These are phyloP conservation scores for Starmerella riodocensis DNA, from an alignment of 805 yeast genomes.

Conservation along the genomic window DNA sequence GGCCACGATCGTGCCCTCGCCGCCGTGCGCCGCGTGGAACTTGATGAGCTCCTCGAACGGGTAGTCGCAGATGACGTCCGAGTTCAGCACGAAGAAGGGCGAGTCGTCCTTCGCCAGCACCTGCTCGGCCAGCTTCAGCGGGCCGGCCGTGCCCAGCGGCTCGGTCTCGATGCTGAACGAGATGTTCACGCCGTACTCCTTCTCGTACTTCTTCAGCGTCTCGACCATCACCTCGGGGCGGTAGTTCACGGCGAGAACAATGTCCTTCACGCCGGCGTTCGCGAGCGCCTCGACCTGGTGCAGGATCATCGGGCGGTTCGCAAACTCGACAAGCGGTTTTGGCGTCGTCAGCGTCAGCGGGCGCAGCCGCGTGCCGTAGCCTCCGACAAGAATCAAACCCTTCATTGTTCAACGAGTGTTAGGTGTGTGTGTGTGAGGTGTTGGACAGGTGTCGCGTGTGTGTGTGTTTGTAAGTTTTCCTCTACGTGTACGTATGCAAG, in stretches of 20 bases:
- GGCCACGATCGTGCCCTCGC: constrained; percentile 96
- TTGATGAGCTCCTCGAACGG: constrained; percentile 86
- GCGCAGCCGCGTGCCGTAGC: constrained; percentile 99
- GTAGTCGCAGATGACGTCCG: constrained; percentile 97
- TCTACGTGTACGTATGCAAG: not conserved
- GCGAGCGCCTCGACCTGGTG: constrained; percentile 98
- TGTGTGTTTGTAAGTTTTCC: not conserved
- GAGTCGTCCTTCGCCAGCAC: constrained; percentile 86
- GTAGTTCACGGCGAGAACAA: constrained; percentile 96
- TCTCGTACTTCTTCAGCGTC: constrained; percentile 85
- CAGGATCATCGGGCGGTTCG: constrained; percentile 96
- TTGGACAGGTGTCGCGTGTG: not conserved
- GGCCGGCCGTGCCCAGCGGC: constrained; percentile 99
- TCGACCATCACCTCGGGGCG: constrained; percentile 99
- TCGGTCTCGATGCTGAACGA: constrained; percentile 98
- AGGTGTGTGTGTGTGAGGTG: not conserved
- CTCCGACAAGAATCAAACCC: constrained; percentile 96
- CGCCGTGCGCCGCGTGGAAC: constrained; percentile 93
- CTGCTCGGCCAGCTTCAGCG: constrained; percentile 90
- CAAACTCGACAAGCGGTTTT: constrained; percentile 95
- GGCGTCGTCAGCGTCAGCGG: constrained; percentile 92
- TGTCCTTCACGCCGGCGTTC: constrained; percentile 96
- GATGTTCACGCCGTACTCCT: constrained; percentile 84
- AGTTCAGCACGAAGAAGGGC: constrained; percentile 95
- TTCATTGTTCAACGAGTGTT: constrained; percentile 37